These are phyloP conservation scores for Pythium scleroteichum DNA, from an alignment of 352 stramenopile species.

Conservation along the genomic window DNA sequence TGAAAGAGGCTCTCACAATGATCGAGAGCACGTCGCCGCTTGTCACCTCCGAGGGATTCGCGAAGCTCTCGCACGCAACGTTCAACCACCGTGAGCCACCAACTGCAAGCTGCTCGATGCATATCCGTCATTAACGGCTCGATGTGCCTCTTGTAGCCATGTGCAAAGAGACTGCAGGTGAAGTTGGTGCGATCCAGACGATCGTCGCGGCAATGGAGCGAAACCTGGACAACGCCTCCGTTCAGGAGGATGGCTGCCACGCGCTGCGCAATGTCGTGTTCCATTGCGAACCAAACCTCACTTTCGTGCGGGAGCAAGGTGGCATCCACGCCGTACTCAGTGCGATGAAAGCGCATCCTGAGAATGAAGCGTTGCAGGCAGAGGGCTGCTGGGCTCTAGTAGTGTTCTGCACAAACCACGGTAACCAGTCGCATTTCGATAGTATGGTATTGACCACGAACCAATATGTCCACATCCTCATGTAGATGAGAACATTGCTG, in stretches of 20 bases:
- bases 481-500: slow-evolving; percentile 59
- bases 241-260: slow-evolving; percentile 75
- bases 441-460: too few relatives aligned
- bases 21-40: slow-evolving; percentile 59
- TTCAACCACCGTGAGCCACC: slow-evolving; percentile 59
- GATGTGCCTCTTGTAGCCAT: slow-evolving; percentile 36
- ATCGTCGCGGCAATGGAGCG: slow-evolving; percentile 70
- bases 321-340: slow-evolving; percentile 61
- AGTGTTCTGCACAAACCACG: slow-evolving; percentile 81
- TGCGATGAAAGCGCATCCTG: slow-evolving; percentile 61
- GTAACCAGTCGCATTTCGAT: slow-evolving; percentile 32
- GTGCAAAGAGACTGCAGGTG: slow-evolving; percentile 64
- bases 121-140: not conserved
- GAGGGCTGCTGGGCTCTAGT: slow-evolving; percentile 77
- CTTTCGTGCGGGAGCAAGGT: slow-evolving; percentile 57
- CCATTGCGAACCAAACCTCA: slow-evolving; percentile 67
- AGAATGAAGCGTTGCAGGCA: slow-evolving; percentile 67
- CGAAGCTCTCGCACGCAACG: slow-evolving; percentile 70
- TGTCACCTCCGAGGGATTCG: slow-evolving; percentile 57
- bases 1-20: slow-evolving; percentile 65
- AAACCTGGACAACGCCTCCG: slow-evolving; percentile 57
- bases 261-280: slow-evolving; percentile 77
- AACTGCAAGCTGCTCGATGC: too few relatives aligned
- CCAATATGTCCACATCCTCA: not conserved
- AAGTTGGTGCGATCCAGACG: slow-evolving; percentile 49